Percentiles rank a stretch among this genome's conserved stretches.
These are phyloP conservation scores for Nadsonia starkeyi-henricii DNA, from an alignment of 1,139 yeast genomes.

Conservation along the genomic window DNA sequence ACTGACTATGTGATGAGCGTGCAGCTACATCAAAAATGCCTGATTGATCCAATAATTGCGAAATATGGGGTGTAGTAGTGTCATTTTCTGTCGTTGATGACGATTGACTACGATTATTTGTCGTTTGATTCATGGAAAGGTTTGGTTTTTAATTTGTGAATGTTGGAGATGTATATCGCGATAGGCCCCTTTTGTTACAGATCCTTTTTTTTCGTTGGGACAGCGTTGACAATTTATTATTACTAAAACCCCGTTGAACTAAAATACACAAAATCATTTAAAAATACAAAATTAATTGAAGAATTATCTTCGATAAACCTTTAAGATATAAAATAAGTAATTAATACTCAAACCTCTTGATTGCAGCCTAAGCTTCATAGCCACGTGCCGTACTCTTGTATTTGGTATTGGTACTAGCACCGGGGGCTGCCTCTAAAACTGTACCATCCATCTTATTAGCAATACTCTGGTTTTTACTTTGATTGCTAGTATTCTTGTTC, in stretches of 20 bases:
- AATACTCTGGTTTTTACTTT: slow-evolving; percentile 2
- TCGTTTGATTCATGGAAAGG: too few species aligned
- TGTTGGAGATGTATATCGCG: too few species aligned
- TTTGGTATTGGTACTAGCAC: background rate
- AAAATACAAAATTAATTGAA: too few species aligned
- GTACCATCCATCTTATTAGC: slow-evolving; percentile 8
- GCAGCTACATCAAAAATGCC: too few species aligned
- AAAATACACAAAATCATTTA: too few species aligned
- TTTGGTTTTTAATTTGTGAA: too few species aligned
- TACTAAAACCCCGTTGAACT: too few species aligned
- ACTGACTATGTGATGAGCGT: too few species aligned
- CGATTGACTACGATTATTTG: too few species aligned
- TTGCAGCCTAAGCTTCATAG: background rate
- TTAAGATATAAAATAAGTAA: background rate
- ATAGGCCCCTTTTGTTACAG: background rate
- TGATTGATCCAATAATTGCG: too few species aligned
- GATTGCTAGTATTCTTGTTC: background rate
- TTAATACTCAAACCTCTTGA: background rate
- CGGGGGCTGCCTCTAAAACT: slow-evolving; percentile 11
- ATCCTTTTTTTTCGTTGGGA: background rate
- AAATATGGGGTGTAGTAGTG: too few species aligned
- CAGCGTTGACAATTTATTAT: background rate
- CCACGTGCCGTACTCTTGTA: background rate
- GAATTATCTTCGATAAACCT: background rate
- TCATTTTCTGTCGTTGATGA: too few species aligned